phyloP scores from a whole-genome alignment of 257 asterid genomes.

The Plantago ovata region DNA sequence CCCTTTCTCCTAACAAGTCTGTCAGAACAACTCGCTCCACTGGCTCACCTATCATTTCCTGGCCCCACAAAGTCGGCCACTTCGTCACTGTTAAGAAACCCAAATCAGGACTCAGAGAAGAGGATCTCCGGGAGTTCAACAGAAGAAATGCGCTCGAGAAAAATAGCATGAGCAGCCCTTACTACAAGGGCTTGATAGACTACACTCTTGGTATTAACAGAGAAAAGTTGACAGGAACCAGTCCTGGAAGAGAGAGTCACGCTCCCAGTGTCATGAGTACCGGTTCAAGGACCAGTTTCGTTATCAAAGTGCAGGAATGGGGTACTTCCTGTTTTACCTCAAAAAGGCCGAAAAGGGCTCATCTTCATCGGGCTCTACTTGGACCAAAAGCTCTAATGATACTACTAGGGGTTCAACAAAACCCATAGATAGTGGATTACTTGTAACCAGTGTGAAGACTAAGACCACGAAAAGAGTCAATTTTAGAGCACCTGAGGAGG shows the following conservation, averaged over 20 bases:
- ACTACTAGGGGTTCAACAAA: slow-evolving; percentile 17
- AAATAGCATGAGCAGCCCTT: slow-evolving; percentile 47
- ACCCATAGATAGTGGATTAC: slow-evolving; percentile 11
- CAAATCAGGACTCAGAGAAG: slow-evolving; percentile 33
- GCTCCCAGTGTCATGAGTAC: slow-evolving; percentile 32
- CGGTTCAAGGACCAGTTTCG: slow-evolving; percentile 37
- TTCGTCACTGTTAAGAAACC: slow-evolving; percentile 28
- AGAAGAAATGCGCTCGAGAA: slow-evolving; percentile 36
- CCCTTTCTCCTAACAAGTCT: slow-evolving; percentile 35
- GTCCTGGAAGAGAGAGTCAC: slow-evolving; percentile 43
- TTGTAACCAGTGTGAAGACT: slow-evolving; percentile 23
- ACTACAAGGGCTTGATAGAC: slow-evolving; percentile 65
- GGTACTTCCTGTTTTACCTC: slow-evolving; percentile 42
- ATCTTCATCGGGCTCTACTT: slow-evolving; percentile 17
- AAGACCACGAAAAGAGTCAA: slow-evolving; percentile 20
- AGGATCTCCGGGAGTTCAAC: slow-evolving; percentile 46
- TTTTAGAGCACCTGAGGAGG: slow-evolving; percentile 15
- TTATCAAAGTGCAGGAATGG: slow-evolving; percentile 52
- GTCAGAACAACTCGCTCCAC: slow-evolving; percentile 36
- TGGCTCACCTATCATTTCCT: slow-evolving; percentile 35
- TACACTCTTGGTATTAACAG: slow-evolving; percentile 39
- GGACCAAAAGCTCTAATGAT: slow-evolving; percentile 22
- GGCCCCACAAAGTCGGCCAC: slow-evolving; percentile 34
- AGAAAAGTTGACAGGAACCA: slow-evolving; percentile 39
- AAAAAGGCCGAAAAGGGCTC: slow-evolving; percentile 26